These are phyloP conservation scores for Rosa hybrid DNA, from an alignment of 331 rosid species.

Conservation along the genomic window DNA sequence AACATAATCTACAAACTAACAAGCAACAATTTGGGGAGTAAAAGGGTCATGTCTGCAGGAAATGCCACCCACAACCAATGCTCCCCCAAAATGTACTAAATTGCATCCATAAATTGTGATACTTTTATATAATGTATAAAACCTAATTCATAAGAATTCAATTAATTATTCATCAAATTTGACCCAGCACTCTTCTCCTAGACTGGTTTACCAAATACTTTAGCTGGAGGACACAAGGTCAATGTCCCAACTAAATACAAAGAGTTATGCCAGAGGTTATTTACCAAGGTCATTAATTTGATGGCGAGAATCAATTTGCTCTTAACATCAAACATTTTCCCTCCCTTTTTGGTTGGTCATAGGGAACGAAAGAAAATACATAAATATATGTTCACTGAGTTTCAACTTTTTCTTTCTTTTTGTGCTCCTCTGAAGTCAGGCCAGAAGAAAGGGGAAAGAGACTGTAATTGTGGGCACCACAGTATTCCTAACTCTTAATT, in stretches of 20 bases:
- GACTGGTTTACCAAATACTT: not conserved
- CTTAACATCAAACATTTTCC: not conserved
- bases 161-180: not conserved
- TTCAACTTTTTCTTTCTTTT: not conserved
- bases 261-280: not conserved
- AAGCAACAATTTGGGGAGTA: not conserved
- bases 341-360: not conserved
- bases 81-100: not conserved
- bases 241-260: not conserved
- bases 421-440: not conserved
- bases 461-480: not conserved
- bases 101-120: not conserved
- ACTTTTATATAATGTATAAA: not conserved
- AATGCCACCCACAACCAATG: too few relatives aligned
- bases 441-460: not conserved
- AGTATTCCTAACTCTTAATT: not conserved
- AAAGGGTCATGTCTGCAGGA: too few relatives aligned
- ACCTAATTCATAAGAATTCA: not conserved
- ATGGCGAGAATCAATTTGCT: not conserved
- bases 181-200: too few relatives aligned
- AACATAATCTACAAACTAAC: not conserved
- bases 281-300: too few relatives aligned
- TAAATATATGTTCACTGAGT: not conserved
- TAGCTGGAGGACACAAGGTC: not conserved
- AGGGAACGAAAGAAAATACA: not conserved